Evolutionary conservation across 805 yeast genomes (phyloP).

Genomic region (Yarrowia sp.): DNA sequence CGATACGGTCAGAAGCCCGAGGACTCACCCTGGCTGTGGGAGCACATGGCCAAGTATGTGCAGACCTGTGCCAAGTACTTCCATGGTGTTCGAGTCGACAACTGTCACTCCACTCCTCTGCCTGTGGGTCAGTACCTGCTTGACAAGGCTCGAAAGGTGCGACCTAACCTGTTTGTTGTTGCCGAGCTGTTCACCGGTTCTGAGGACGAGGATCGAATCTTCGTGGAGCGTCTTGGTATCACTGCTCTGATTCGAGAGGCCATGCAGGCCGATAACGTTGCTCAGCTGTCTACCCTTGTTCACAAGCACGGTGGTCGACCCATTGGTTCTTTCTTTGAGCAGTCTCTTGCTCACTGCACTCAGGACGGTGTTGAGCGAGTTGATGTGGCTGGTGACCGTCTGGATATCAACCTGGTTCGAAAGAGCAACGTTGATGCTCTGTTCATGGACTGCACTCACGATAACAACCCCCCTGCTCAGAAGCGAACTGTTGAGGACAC

Average conservation of each 20-base stretch:
- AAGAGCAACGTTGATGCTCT: slow-evolving; percentile 88
- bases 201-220: slow-evolving; percentile 85
- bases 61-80: slow-evolving; percentile 73
- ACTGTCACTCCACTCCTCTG: slow-evolving; percentile 94
- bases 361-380: slow-evolving; percentile 39
- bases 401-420: slow-evolving; percentile 54
- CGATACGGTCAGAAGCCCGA: slow-evolving; percentile 79
- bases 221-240: slow-evolving; percentile 89
- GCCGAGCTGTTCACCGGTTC: slow-evolving; percentile 95
- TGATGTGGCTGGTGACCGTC: slow-evolving; percentile 26
- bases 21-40: slow-evolving; percentile 91
- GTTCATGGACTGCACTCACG: slow-evolving; percentile 98
- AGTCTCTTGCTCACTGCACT: slow-evolving; percentile 58
- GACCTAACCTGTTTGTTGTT: slow-evolving; percentile 88
- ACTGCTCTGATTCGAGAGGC: slow-evolving; percentile 93
- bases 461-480: slow-evolving; percentile 86
- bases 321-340: slow-evolving; percentile 85
- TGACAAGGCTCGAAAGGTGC: slow-evolving; percentile 83
- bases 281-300: slow-evolving; percentile 82
- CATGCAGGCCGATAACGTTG: slow-evolving; percentile 93
- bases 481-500: slow-evolving; percentile 95
- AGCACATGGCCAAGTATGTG: slow-evolving; percentile 81
- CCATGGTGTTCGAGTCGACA: slow-evolving; percentile 90
- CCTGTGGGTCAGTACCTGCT: slow-evolving; percentile 90
- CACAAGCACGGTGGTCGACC: slow-evolving; percentile 96